Evolutionary conservation across 352 stramenopile genomes (phyloP).

Genomic region (Plasmopara halstedii): DNA sequence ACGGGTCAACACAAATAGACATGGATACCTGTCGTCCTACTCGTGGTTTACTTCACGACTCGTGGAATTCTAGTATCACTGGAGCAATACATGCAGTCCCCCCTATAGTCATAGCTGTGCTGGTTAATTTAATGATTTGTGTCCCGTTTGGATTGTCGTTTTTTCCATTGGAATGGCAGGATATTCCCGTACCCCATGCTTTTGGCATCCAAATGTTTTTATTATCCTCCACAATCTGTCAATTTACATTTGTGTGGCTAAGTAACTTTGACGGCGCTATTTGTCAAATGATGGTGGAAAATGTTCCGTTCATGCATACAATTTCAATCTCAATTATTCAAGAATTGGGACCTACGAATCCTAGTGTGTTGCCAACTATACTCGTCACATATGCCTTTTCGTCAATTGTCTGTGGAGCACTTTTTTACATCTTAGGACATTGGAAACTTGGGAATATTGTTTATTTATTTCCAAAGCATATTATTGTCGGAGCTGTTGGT

Average conservation of each 20-base stretch:
- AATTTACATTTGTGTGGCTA: conserved; percentile 72
- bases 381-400: conserved; percentile 89
- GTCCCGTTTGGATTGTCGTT: conserved; percentile 81
- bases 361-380: conserved; percentile 82
- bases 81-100: conserved; percentile 36
- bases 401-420: conserved; percentile 79
- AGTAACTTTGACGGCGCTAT: conserved; percentile 72
- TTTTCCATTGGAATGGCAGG: conserved; percentile 73
- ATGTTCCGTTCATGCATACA: conserved; percentile 93
- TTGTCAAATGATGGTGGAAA: conserved; percentile 94
- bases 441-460: conserved; percentile 88
- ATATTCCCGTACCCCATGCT: conserved; percentile 64
- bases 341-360: conserved; percentile 61
- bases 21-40: conserved; percentile 8
- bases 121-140: conserved; percentile 84
- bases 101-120: conserved; percentile 58
- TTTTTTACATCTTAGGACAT: conserved; percentile 87
- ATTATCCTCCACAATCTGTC: conserved; percentile 67
- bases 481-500: conserved; percentile 93
- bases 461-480: conserved; percentile 92
- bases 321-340: conserved; percentile 83
- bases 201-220: conserved; percentile 82
- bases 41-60: conserved; percentile 15
- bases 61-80: conserved; percentile 13
- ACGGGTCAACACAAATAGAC: conserved; percentile 8